phyloP scores from a whole-genome alignment of 2,329 filamentous ascomycete species.

The Fusarium sp. region DNA sequence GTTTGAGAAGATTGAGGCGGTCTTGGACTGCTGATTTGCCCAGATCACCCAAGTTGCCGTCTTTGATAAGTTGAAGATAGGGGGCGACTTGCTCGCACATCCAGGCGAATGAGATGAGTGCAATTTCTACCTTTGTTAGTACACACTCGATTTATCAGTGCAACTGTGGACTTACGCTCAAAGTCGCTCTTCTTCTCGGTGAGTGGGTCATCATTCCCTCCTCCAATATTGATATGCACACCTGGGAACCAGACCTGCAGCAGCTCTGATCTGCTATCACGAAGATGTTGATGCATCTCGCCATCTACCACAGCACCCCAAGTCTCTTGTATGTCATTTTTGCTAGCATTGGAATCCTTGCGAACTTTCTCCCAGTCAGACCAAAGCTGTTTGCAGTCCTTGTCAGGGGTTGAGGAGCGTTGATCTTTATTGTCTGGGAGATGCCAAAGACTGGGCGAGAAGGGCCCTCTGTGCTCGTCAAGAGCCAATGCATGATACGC shows the following conservation, averaged over 20 bases:
- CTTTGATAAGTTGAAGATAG: slow-evolving; percentile 31
- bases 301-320: slow-evolving; percentile 39
- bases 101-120: slow-evolving; percentile 46
- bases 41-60: slow-evolving; percentile 27
- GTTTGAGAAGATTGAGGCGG: slow-evolving; percentile 40
- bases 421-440: slow-evolving; percentile 25
- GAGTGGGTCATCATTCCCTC: slow-evolving; percentile 38
- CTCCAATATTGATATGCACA: slow-evolving; percentile 48
- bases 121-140: slow-evolving; percentile 40
- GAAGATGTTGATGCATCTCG: slow-evolving; percentile 37
- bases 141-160: neutral
- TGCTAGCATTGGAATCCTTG: slow-evolving; percentile 20
- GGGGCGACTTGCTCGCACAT: slow-evolving; percentile 47
- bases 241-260: slow-evolving; percentile 49
- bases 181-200: slow-evolving; percentile 45
- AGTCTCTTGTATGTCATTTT: slow-evolving; percentile 23
- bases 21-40: slow-evolving; percentile 38
- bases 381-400: slow-evolving; percentile 27
- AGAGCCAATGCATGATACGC: slow-evolving; percentile 69
- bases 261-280: slow-evolving; percentile 33
- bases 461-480: slow-evolving; percentile 61
- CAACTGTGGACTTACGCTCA: slow-evolving; percentile 32
- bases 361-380: slow-evolving; percentile 21
- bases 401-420: slow-evolving; percentile 13
- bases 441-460: slow-evolving; percentile 51